A percentile compares a stretch with the other conserved stretches of the same genome.
phyloP scores from a whole-genome alignment of 2,329 filamentous ascomycete species.

The Alternaria arborescens region DNA sequence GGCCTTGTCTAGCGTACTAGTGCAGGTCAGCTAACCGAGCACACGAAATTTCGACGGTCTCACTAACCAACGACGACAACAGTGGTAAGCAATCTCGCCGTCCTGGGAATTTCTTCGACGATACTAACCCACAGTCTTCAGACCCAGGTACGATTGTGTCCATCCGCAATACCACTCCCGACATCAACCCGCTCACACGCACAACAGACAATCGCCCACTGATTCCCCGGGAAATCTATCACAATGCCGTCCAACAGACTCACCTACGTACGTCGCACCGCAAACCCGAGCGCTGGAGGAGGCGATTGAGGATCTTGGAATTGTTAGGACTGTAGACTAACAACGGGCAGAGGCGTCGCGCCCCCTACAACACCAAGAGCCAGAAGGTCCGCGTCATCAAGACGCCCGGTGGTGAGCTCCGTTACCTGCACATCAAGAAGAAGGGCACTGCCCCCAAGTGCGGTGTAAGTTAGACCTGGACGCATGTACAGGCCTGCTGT shows the following conservation, averaged over 20 bases:
- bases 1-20: constrained; percentile 19
- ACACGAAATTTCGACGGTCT: constrained; percentile 18
- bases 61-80: constrained; percentile 41
- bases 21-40: constrained; percentile 19
- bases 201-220: constrained; percentile 42
- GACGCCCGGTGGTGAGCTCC: constrained; percentile 94
- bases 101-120: constrained; percentile 16
- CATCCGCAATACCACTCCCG: constrained; percentile 5
- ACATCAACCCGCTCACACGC: constrained; percentile 36
- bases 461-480: constrained; percentile 45
- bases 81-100: constrained; percentile 41
- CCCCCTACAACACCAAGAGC: constrained; percentile 92
- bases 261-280: constrained; percentile 62
- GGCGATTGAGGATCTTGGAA: constrained; percentile 19
- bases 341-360: constrained; percentile 61
- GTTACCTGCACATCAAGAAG: constrained; percentile 99
- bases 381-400: constrained; percentile 82
- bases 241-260: constrained; percentile 64
- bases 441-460: constrained; percentile 97
- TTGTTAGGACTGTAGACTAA: constrained; percentile 34
- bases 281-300: constrained; percentile 14
- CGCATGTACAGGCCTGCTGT: constrained; percentile 11
- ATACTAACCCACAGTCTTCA: constrained; percentile 21
- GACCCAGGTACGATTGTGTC: constrained; percentile 40
- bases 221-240: constrained; percentile 51